Conservation (phyloP, 2,329 filamentous ascomycete genomes). For the Claviceps fusiformis region DNA sequence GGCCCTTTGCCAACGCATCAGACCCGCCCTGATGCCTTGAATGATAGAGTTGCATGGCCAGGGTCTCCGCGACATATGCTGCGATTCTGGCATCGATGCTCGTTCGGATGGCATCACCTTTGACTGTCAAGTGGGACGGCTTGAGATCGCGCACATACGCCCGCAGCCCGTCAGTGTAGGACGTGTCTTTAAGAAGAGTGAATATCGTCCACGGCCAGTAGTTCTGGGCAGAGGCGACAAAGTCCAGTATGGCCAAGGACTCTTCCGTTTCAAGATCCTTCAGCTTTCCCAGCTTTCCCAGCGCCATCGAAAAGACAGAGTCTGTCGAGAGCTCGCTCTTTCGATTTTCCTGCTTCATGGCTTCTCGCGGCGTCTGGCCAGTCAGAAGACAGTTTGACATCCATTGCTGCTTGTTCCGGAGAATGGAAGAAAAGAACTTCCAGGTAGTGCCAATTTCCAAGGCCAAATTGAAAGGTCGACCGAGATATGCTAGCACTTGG, state of each 20-base stretch:
- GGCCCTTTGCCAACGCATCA: slow-evolving; percentile 49
- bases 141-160: slow-evolving; percentile 51
- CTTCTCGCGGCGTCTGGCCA: slow-evolving; percentile 68
- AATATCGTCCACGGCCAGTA: slow-evolving; percentile 93
- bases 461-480: slow-evolving; percentile 57
- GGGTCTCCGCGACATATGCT: slow-evolving; percentile 71
- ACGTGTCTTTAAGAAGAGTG: slow-evolving; percentile 57
- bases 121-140: slow-evolving; percentile 36
- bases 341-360: slow-evolving; percentile 44
- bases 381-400: slow-evolving; percentile 88
- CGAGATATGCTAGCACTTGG: slow-evolving; percentile 60
- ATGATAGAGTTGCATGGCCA: slow-evolving; percentile 83
- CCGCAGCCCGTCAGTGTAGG: slow-evolving; percentile 60
- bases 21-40: slow-evolving; percentile 62
- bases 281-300: slow-evolving; percentile 56
- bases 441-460: slow-evolving; percentile 58
- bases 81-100: slow-evolving; percentile 58
- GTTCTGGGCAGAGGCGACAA: slow-evolving; percentile 78
- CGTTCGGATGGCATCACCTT: slow-evolving; percentile 40
- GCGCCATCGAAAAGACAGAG: slow-evolving; percentile 61
- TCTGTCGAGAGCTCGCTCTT: slow-evolving; percentile 34
- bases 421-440: slow-evolving; percentile 73
- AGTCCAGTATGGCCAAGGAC: slow-evolving; percentile 66
- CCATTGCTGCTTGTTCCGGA: slow-evolving; percentile 89
- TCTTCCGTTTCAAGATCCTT: slow-evolving; percentile 49